Percentiles rank a stretch among this genome's conserved stretches.
These are phyloP conservation scores for Solanum peruvianum DNA, from an alignment of 257 asterid genomes.

Conservation along the genomic window DNA sequence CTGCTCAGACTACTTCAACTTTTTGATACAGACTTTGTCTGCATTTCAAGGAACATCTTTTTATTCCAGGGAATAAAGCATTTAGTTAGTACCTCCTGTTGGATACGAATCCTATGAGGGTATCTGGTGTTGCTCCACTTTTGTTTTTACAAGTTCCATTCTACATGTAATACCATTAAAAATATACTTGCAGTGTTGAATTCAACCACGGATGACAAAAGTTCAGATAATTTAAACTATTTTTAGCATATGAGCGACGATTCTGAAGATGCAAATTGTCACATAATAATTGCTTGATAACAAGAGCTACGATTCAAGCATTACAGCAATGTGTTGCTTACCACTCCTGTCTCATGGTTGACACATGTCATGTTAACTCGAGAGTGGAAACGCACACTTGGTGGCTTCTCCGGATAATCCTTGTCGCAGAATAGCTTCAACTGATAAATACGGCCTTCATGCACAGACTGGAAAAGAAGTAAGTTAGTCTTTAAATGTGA, in stretches of 20 bases:
- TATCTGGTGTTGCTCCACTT: background rate
- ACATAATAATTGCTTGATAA: background rate
- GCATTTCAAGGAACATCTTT: background rate
- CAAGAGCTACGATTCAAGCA: background rate
- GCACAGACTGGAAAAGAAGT: slow-evolving; percentile 51
- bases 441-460: slow-evolving; percentile 87
- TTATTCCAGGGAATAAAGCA: background rate
- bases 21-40: background rate
- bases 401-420: slow-evolving; percentile 95
- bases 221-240: background rate
- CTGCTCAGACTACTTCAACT: background rate
- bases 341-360: slow-evolving; percentile 77
- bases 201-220: background rate
- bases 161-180: background rate
- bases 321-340: slow-evolving; percentile 1
- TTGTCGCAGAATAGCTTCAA: slow-evolving; percentile 84
- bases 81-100: background rate
- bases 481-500: background rate
- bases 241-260: background rate
- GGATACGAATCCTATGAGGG: background rate
- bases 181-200: background rate
- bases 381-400: slow-evolving; percentile 75
- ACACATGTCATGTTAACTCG: slow-evolving; percentile 75
- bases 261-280: background rate
- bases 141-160: background rate